Base-by-base conservation (phyloP, 2,329 filamentous ascomycete genomes). In the Bipolaris cookei region DNA sequence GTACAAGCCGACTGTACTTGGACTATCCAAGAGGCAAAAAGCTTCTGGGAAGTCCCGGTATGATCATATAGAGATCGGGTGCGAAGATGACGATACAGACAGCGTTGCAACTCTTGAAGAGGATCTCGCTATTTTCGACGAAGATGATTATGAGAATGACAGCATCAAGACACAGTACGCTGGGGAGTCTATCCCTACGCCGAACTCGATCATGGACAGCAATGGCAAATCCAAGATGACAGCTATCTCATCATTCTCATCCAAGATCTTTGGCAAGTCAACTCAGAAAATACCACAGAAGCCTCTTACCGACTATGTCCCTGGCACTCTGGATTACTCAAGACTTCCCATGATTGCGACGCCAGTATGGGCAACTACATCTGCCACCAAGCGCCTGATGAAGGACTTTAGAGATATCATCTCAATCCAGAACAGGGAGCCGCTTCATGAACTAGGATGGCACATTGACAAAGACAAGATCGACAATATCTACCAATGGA, bases 401-500 rank as follows among this genome's bases (percentile, higher is more conserved):
- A 81, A 80, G 38, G 88, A 92, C 63, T 82, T 96, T 42, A 82
- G 81, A 51, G 80, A 82, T 7, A 79, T 93, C 0, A 77, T 90
- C 32, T 84, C 85, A 56, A 75, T 87, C 1, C 92, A 97, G 71
- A 74, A 83, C 1, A 78, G 73, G 10, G 86, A 83, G 1, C 83
- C 86, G 0, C 72, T 85, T 1, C 83, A 88, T 57, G 84, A 89
- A 57, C 82, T 96, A 0, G 93, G 93, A 14, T 97, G 92, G 92
- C 92, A 91, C 69, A 87, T 96, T 53, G 85, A 96, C 68, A 78
- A 83, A 13, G 79, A 81, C 11, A 83, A 85, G 47, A 80, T 93
- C 35, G 83, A 81, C 5, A 96, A 93, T 68, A 82, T 92, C 60
- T 97, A 95, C 69, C 92, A 96, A 69, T 96, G 92, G 92, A 92